Conservation (phyloP, 2,329 filamentous ascomycete species). For the Orbilia quercus region DNA sequence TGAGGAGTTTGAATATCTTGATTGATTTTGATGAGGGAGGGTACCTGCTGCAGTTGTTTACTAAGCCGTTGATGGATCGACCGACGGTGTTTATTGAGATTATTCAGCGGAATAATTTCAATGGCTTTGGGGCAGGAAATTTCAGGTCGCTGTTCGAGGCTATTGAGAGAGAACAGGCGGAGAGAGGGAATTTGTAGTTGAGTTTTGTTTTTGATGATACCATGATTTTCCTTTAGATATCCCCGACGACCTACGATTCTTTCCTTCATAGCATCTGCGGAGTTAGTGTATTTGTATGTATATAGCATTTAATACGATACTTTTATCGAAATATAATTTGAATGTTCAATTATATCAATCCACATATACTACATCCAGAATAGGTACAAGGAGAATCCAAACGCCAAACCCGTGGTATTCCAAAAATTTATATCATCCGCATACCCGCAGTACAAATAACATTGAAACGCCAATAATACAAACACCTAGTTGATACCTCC, state of each 20-base stretch:
- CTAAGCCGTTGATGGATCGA: slow-evolving; percentile 85
- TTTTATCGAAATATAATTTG: background rate
- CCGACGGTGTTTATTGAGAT: slow-evolving; percentile 97
- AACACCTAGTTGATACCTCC: background rate
- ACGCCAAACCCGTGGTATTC: slow-evolving; percentile 5
- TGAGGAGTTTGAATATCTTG: slow-evolving; percentile 83
- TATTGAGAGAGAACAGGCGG: slow-evolving; percentile 90
- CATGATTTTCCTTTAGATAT: slow-evolving; percentile 31
- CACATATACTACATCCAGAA: too few species aligned
- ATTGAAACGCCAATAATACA: background rate
- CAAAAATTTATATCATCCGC: background rate
- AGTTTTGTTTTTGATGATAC: slow-evolving; percentile 7
- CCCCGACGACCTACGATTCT: slow-evolving; percentile 9
- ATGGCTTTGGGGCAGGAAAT: slow-evolving; percentile 92
- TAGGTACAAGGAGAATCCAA: background rate
- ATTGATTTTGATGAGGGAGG: slow-evolving; percentile 96
- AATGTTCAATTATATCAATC: background rate
- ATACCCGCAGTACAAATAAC: background rate
- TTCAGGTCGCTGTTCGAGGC: slow-evolving; percentile 96
- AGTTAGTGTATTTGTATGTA: slow-evolving; percentile 19
- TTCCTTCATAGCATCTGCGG: slow-evolving; percentile 29
- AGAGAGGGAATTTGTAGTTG: slow-evolving; percentile 77
- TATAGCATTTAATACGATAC: slow-evolving; percentile 5
- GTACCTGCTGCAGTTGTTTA: slow-evolving; percentile 76
- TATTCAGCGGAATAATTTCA: slow-evolving; percentile 89